Percentiles rank a stretch among this genome's conserved stretches.
phyloP scores from a whole-genome alignment of 768 basidiomycete genomes.

The Boletales sp. region DNA sequence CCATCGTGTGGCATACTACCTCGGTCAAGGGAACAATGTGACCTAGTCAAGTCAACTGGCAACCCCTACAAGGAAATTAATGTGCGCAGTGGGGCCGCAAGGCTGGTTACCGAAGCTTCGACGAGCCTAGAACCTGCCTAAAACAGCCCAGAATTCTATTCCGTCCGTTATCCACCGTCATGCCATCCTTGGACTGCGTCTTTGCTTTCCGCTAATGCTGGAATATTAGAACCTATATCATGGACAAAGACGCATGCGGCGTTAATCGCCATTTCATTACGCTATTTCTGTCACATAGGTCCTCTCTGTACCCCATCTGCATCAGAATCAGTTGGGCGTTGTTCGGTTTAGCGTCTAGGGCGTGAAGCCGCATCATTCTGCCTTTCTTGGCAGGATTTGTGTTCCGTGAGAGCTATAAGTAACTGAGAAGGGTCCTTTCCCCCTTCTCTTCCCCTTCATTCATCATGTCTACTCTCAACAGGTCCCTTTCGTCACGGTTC shows the following conservation, averaged over 20 bases:
- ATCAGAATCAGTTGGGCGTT: constrained; percentile 10
- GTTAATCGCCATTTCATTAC: not conserved
- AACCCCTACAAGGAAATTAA: not conserved
- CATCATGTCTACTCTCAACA: constrained; percentile 27
- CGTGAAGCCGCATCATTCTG: constrained; percentile 4
- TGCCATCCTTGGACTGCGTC: not conserved
- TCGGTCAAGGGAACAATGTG: too few relatives aligned
- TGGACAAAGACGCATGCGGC: too few relatives aligned
- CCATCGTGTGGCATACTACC: too few relatives aligned
- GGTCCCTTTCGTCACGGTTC: constrained; percentile 29
- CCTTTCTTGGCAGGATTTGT: constrained; percentile 15
- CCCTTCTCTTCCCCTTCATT: constrained; percentile 4
- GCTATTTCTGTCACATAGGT: not conserved
- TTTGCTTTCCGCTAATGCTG: too few relatives aligned
- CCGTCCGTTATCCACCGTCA: not conserved
- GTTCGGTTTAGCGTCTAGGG: constrained; percentile 19
- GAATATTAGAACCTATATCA: too few relatives aligned
- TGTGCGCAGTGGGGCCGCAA: not conserved
- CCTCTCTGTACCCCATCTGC: not conserved
- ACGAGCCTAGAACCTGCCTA: not conserved
- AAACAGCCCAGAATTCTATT: not conserved
- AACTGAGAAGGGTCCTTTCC: not conserved
- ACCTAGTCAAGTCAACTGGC: too few relatives aligned
- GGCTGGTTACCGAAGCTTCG: not conserved
- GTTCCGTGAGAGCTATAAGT: constrained; percentile 24